phyloP scores from a whole-genome alignment of 2,329 filamentous ascomycete genomes.

The Cladobotryum protrusum region DNA sequence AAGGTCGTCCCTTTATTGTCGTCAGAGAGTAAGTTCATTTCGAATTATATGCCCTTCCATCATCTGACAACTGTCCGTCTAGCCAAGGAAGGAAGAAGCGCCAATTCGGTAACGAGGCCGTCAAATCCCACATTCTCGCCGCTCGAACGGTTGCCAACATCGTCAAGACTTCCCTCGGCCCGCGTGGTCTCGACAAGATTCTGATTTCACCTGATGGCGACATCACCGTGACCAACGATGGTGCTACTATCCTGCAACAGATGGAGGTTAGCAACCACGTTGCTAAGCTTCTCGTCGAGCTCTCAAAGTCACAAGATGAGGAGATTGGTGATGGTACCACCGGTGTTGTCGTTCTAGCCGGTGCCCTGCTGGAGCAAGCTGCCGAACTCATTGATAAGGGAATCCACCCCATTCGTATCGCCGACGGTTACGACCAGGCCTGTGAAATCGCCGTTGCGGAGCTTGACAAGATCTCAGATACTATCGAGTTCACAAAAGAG shows the following conservation, averaged over 20 bases:
- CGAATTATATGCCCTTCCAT: no score
- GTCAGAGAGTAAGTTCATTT: slow-evolving; percentile 76
- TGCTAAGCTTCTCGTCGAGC: slow-evolving; percentile 90
- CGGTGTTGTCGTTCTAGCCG: slow-evolving; percentile 92
- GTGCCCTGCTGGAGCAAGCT: slow-evolving; percentile 90
- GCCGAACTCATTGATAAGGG: slow-evolving; percentile 99
- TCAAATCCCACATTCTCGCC: slow-evolving; percentile 96
- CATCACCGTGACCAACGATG: slow-evolving; percentile 98
- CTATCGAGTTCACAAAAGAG: slow-evolving; percentile 75
- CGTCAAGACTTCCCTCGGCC: slow-evolving; percentile 93
- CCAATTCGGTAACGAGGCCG: slow-evolving; percentile 91
- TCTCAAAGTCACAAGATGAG: slow-evolving; percentile 97
- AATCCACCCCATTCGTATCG: slow-evolving; percentile 97
- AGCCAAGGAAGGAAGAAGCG: slow-evolving; percentile 98
- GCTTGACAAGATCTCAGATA: slow-evolving; percentile 88
- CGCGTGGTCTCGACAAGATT: slow-evolving; percentile 96
- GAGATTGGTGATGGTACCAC: slow-evolving; percentile 99
- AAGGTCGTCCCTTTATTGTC: slow-evolving; percentile 94
- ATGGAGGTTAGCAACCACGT: slow-evolving; percentile 99
- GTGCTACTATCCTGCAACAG: slow-evolving; percentile 92
- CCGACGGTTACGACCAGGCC: slow-evolving; percentile 94
- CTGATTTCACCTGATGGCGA: slow-evolving; percentile 97
- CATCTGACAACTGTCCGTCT: not conserved
- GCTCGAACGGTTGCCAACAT: slow-evolving; percentile 95
- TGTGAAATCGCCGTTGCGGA: slow-evolving; percentile 94